Conservation (phyloP, 768 basidiomycete species). For the Chalciporus chontae region DNA sequence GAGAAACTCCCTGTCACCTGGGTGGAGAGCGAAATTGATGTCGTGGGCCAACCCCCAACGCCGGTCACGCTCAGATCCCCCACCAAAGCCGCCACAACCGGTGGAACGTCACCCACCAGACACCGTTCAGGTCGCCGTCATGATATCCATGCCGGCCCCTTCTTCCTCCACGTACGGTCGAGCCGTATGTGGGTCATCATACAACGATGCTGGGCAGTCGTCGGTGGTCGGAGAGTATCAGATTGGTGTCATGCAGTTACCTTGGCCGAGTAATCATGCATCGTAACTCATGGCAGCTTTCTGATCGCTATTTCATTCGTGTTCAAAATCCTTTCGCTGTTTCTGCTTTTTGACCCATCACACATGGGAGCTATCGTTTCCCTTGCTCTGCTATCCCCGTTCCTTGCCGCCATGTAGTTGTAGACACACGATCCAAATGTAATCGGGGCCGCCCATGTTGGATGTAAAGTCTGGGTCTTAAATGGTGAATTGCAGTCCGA, state of each 20-base stretch:
- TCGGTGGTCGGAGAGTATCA: slow-evolving; percentile 35
- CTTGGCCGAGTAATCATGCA: slow-evolving; percentile 27
- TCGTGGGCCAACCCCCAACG: slow-evolving; percentile 6
- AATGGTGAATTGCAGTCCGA: background rate
- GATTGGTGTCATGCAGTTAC: slow-evolving; percentile 41
- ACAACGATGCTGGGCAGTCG: slow-evolving; percentile 6
- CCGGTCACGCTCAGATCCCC: background rate
- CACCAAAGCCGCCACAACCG: slow-evolving; percentile 13
- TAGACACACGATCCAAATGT: background rate
- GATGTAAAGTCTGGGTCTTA: too few species aligned
- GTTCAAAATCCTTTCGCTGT: too few species aligned
- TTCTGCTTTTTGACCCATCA: background rate
- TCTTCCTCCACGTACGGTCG: background rate
- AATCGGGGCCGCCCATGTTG: background rate
- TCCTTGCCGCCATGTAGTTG: background rate
- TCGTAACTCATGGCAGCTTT: background rate
- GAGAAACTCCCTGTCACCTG: background rate
- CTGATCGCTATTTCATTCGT: background rate
- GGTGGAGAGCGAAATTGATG: slow-evolving; percentile 2
- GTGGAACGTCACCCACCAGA: slow-evolving; percentile 15
- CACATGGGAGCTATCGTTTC: background rate
- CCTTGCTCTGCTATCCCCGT: background rate
- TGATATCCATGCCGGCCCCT: slow-evolving; percentile 46
- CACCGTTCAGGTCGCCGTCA: slow-evolving; percentile 38
- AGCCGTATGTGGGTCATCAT: background rate